Conservation (phyloP, 2,329 filamentous ascomycete genomes). For the Gremmenia infestans region DNA sequence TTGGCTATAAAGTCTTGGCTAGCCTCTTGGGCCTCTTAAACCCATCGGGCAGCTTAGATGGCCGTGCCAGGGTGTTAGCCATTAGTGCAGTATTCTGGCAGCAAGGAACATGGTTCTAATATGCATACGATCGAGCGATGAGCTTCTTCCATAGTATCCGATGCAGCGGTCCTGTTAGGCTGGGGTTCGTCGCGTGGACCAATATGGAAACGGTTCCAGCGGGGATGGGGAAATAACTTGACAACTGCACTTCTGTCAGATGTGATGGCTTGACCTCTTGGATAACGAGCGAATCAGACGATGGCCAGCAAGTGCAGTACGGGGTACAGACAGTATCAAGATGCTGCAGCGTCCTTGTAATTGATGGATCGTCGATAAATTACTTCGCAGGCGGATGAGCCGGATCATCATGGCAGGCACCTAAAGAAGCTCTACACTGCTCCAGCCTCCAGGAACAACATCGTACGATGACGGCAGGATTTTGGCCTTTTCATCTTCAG, state of each 20-base stretch:
- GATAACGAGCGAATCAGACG: too few relatives aligned
- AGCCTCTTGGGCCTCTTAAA: too few relatives aligned
- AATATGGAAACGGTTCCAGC: background rate
- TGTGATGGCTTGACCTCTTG: background rate
- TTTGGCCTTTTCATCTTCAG: background rate
- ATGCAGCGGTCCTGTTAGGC: background rate
- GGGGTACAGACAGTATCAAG: too few relatives aligned
- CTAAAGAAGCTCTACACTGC: background rate
- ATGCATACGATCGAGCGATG: slow-evolving; percentile 20
- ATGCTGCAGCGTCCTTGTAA: too few relatives aligned
- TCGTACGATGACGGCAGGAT: slow-evolving; percentile 3
- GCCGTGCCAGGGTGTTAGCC: background rate
- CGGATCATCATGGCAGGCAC: background rate
- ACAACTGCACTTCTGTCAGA: background rate
- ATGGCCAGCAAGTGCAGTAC: too few relatives aligned
- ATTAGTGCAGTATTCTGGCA: background rate
- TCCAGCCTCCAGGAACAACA: background rate
- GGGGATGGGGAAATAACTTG: too few relatives aligned
- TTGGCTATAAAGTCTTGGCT: background rate
- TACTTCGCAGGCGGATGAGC: background rate
- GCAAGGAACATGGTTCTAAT: slow-evolving; percentile 12
- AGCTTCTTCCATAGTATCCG: slow-evolving; percentile 5
- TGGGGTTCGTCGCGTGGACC: background rate
- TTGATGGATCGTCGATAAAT: too few relatives aligned
- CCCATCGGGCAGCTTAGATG: background rate